Percentiles rank a stretch among this genome's conserved stretches.
Evolutionary conservation across 306 rosid species (phyloP).

Genomic region (Trifolium pratense): DNA sequence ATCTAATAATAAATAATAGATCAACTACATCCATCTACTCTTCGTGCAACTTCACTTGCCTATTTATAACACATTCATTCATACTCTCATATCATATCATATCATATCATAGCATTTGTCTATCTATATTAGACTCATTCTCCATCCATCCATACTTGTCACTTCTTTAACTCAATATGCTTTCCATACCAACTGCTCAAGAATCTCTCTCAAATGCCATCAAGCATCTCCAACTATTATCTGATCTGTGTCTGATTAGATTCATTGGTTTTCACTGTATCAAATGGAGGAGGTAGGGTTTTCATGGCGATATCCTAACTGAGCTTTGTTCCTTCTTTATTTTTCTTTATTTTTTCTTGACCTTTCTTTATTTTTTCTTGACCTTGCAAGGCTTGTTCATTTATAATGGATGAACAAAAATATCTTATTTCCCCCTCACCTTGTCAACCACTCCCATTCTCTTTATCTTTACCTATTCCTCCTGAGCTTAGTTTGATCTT

Average conservation of each 20-base stretch:
- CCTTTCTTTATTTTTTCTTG: no score
- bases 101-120: constrained; percentile 18
- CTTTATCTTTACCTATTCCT: constrained; percentile 52
- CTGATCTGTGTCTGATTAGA: background rate
- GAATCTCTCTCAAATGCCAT: constrained; percentile 40
- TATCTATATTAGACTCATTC: background rate
- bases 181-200: constrained; percentile 26
- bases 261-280: constrained; percentile 32
- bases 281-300: constrained; percentile 19
- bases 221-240: constrained; percentile 15
- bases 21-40: constrained; percentile 41
- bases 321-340: constrained; percentile 45
- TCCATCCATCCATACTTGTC: constrained; percentile 29
- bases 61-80: constrained; percentile 53
- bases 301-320: constrained; percentile 66
- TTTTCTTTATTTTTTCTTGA: accelerated
- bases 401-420: accelerated
- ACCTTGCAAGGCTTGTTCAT: constrained; percentile 78
- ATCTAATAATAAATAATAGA: no score
- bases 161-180: constrained; percentile 48
- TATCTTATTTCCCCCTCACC: accelerated
- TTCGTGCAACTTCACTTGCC: constrained; percentile 41
- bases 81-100: no score
- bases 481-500: constrained; percentile 55
- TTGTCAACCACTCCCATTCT: constrained; percentile 31